Base-by-base conservation (phyloP, 257 asterid genomes). In the Plectranthus barbatus region DNA sequence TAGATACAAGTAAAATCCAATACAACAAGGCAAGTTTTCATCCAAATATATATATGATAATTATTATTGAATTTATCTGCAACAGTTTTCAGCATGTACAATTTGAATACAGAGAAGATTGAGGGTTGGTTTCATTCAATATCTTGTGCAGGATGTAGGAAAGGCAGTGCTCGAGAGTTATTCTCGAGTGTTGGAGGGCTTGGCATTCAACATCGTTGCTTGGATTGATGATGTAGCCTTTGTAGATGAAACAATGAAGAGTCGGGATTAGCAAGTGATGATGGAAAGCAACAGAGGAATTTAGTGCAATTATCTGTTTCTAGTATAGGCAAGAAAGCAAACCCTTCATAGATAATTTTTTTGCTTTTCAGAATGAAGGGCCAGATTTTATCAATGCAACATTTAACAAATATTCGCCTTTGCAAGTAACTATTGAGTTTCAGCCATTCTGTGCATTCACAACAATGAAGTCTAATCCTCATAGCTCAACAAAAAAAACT, bases 161-260 rank as follows among this genome's bases (percentile, higher is more conserved):
- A 89, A 85, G 71, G 96, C 94, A 36, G 79, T 89, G 42, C 56
- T 92, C 23, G 99, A 92, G 81, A 84, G 95, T 80, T 86, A 92
- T 67, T 83, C 99, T 0, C 80, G 99, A 82, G 96, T 92, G 2
- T 64, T 92, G 81, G 99, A 89, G 74, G 75, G 95, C 24, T 72
- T 89, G 80, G 99, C 99, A 18, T 89, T 74, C 78, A 86, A 85
- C 83, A 79, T 89, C 49, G 91, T 82, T 63, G 88, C 96, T 39
- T 81, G 95, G 95, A 79, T 86, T 34, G 99, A 89, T 3, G 99
- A 92, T 62, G 88, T 89, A 12, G 68, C 85, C 18, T 90, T 79
- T 65, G 94, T 81, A 62, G 94, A 83, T 75, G 82, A 84, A 66
- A 76, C 83, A 31, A 70, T 68, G 83, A 81, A 71, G 74, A 79